Evolutionary conservation across 768 basidiomycete genomes (phyloP), one percentile per base, ranked within the genome.

Genomic region (Suillus bovinus): DNA sequence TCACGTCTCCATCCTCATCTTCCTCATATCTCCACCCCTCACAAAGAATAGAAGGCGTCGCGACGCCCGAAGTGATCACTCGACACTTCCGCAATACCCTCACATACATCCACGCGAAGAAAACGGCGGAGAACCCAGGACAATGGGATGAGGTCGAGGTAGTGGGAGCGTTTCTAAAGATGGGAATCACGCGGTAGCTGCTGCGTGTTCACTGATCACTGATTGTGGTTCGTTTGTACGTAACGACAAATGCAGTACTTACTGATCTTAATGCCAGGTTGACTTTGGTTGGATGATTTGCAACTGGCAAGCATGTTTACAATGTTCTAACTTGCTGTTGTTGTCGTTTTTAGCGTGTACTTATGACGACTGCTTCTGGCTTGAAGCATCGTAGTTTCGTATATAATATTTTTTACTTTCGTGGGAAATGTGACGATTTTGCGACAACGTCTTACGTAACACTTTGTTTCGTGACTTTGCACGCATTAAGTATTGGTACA

Each of bases 81-180:
- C 83, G 93, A 55, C 97, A 99, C 77, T 99, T 99, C 82, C 84
- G 87, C 60, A 98, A 96, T 75, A 94, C 94, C 16, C 77, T 99
- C 53, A 72, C 78, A 22, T 91, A 95, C 71, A 95, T 98, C 53
- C 86, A 91, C 69, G 78, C 81, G 57, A 86, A 87, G 79, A 95
- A 96, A 79, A 73, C 74, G 4, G 66, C 69, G 57, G 68, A 65
- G 63, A 64, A 61, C 60, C 62, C 67, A 41, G 74, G 71, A 47
- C 76, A 89, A 71, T 97, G 94, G 87, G 87, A 90, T 47, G 88
- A 91, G 46, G 94, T 97, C 2, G 94, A 96, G 69, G 84, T 96
- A 7, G 88, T 91, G 2, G 94, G 94, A 27, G 94, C 93, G 3
- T 76, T 89, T 68, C 74, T 96, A 72, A 97, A 97, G 82, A 91